phyloP scores from a whole-genome alignment of 345 rosid species.

The Citrus australasica region DNA sequence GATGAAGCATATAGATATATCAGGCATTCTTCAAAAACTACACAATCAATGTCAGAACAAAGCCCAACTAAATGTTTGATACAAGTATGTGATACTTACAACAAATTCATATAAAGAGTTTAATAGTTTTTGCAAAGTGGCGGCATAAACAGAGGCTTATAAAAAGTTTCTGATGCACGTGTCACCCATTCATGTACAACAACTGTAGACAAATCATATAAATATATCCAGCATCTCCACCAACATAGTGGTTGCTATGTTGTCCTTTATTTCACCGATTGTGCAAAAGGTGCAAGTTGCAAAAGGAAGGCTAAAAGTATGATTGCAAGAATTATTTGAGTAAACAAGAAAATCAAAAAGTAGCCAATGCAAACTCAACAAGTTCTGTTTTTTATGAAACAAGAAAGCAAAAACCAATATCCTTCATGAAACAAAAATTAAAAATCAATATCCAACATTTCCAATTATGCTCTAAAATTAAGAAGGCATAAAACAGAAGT shows the following conservation, averaged over 20 bases:
- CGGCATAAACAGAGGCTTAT: not conserved
- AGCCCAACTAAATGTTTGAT: not conserved
- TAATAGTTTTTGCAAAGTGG: not conserved
- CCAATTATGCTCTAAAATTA: not conserved
- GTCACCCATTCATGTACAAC: not conserved
- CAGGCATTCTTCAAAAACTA: slow-evolving; percentile 37
- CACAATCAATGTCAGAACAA: slow-evolving; percentile 20
- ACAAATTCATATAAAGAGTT: too few relatives aligned
- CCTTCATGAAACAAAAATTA: not conserved
- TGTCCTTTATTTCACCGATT: not conserved
- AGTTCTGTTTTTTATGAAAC: not conserved
- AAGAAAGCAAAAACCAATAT: not conserved
- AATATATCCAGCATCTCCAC: not conserved
- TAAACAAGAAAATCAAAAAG: not conserved
- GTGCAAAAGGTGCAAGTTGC: not conserved
- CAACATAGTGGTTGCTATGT: not conserved
- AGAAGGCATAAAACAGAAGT: not conserved
- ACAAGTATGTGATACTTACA: not conserved
- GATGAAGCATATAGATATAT: not conserved
- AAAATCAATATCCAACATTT: slow-evolving; percentile 3
- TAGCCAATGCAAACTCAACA: not conserved
- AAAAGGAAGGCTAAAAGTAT: not conserved
- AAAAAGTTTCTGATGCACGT: not conserved
- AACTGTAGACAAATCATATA: not conserved
- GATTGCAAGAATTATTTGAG: not conserved